phyloP scores from a whole-genome alignment of 257 asterid species.

The Buddleja alternifolia region DNA sequence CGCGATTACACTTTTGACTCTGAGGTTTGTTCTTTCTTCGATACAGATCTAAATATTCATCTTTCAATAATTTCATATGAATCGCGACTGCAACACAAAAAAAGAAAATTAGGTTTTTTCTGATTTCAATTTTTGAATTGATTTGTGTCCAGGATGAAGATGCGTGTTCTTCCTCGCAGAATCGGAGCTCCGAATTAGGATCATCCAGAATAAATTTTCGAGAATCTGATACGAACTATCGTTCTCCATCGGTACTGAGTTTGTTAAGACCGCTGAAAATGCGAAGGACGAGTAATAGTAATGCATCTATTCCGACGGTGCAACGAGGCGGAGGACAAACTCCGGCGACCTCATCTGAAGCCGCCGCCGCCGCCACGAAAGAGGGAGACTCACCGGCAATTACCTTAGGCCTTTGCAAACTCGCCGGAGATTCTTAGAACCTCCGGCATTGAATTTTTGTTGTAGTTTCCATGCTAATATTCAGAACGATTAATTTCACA shows the following conservation, averaged over 20 bases:
- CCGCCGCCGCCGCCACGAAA: conserved; percentile 30
- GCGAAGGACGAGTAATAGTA: conserved; percentile 20
- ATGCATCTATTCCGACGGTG: conserved; percentile 1
- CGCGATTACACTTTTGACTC: conserved; percentile 27
- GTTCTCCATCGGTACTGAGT: conserved; percentile 11
- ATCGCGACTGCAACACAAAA: too few species aligned
- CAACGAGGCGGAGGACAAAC: neutral
- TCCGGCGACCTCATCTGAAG: conserved; percentile 16
- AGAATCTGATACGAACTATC: conserved; percentile 24
- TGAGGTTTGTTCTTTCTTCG: conserved; percentile 36
- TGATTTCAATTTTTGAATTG: too few species aligned
- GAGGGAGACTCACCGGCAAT: conserved; percentile 32
- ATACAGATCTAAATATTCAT: too few species aligned
- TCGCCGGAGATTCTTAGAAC: conserved; percentile 31
- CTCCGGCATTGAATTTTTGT: neutral
- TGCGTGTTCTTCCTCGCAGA: conserved; percentile 39
- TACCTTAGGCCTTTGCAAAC: conserved; percentile 32
- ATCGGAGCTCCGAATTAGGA: neutral
- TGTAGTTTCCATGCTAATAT: neutral
- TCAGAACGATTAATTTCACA: neutral
- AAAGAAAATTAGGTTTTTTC: too few species aligned
- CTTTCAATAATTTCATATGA: neutral
- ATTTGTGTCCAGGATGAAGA: conserved; percentile 38
- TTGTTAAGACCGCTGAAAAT: conserved; percentile 38
- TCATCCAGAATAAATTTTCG: neutral